Evolutionary conservation across 1,284 basidiomycete genomes (phyloP), one percentile per base, ranked within the genome.

Genomic region (Gastroboletus turbinatus): DNA sequence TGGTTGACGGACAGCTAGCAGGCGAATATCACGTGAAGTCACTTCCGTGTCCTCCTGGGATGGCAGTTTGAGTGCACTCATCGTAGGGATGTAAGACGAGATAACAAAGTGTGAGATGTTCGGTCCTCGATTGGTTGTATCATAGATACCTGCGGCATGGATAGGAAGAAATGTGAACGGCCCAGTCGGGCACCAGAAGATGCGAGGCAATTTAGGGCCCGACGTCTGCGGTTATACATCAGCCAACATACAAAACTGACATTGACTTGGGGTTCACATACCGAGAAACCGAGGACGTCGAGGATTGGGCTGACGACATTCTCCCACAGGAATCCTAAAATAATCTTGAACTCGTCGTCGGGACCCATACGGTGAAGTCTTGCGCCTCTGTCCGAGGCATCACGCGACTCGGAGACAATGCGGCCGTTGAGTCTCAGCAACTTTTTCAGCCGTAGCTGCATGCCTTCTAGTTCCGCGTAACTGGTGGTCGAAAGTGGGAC

Each of bases 161-260:
- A 63, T 58, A 6, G 59, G 62, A 23, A 58, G 58, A 32, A 49
- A 49, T 1, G 54, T 32, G 7, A 63, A 63, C 0, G 50, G 60
- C 3, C 60, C 56, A 1, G 50, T n/a, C 5, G 50, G 46, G 10
- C 59, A 62, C 59, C 60, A 63, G 23, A 57, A 63, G 8, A 60
- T 43, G 6, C 52, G 53, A 33, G 49, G 35, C 7, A 40, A 45
- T 23, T 44, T 43, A 6, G 5, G 3, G 9, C 19, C 30, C 10
- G 35, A 9, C 21, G 11, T 30, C 52, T 60, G 38, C 8, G 3
- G 4, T 25, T 9, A 17, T 33, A 2, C 5, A 4, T 46, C 35
- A 29, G 11, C 30, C 29, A 19, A 19, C 5, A 21, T 9, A 8
- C 40, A 33, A 33, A 16, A 33, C 14, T 33, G 32, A 25, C 5